Evolutionary conservation across 2,329 filamentous ascomycete species (phyloP).

Genomic region (Purpureocillium lavendulum): DNA sequence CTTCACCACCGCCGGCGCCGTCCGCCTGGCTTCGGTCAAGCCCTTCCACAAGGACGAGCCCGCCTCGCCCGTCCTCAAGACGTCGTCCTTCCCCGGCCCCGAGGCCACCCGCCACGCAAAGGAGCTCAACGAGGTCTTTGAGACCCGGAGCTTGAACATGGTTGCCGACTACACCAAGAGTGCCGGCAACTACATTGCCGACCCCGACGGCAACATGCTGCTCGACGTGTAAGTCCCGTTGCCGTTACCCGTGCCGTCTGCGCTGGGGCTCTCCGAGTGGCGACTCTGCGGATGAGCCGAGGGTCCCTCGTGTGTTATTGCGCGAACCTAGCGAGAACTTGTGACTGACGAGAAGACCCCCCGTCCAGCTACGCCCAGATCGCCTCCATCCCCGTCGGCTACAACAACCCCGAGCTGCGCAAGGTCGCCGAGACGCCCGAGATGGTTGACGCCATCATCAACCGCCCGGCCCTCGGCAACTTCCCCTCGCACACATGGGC

Average conservation of each 20-base stretch:
- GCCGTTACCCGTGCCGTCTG: not conserved
- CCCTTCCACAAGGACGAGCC: slow-evolving; percentile 42
- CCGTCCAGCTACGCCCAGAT: slow-evolving; percentile 70
- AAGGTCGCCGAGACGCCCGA: slow-evolving; percentile 65
- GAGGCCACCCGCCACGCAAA: slow-evolving; percentile 60
- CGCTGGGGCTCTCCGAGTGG: too few relatives aligned
- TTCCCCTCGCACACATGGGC: slow-evolving; percentile 85
- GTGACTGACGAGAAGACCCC: not conserved
- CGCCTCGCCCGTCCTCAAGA: slow-evolving; percentile 42
- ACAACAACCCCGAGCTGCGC: slow-evolving; percentile 76
- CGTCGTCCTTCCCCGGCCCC: slow-evolving; percentile 62
- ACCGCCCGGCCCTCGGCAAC: slow-evolving; percentile 83
- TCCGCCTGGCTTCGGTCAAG: slow-evolving; percentile 22
- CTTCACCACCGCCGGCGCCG: slow-evolving; percentile 8
- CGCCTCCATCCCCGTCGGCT: slow-evolving; percentile 84
- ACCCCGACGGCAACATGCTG: slow-evolving; percentile 62
- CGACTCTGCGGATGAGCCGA: too few relatives aligned
- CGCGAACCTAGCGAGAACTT: not conserved
- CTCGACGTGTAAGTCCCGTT: slow-evolving; percentile 55
- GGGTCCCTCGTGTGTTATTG: too few relatives aligned
- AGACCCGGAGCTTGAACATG: slow-evolving; percentile 81
- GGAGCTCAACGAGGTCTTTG: slow-evolving; percentile 71
- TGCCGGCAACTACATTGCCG: slow-evolving; percentile 71
- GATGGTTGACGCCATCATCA: slow-evolving; percentile 75
- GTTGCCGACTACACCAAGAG: slow-evolving; percentile 67